Conservation (phyloP, 805 yeast genomes). For the Lipomyces orientalis region DNA sequence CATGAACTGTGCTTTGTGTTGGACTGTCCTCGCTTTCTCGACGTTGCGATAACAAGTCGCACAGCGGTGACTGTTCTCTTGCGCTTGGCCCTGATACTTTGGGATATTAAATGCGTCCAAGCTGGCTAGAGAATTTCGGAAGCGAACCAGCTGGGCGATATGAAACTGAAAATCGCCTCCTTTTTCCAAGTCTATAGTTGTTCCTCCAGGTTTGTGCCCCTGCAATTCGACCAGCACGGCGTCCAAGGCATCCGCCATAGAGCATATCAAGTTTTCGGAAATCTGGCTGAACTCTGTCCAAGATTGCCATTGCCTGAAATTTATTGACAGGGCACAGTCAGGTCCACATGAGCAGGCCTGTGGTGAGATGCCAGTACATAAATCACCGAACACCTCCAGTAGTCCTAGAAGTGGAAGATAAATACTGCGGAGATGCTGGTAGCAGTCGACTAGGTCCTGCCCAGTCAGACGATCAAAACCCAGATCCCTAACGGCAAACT, state of each 20-base stretch:
- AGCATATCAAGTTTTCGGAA: background rate
- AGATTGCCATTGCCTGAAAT: background rate
- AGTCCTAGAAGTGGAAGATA: constrained; percentile 1
- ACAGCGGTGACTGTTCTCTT: background rate
- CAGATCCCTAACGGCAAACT: too few relatives aligned
- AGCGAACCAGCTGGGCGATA: too few relatives aligned
- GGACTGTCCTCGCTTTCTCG: background rate
- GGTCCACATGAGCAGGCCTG: background rate
- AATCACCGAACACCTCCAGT: background rate
- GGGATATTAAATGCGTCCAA: background rate
- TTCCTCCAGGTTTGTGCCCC: background rate
- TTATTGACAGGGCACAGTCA: background rate
- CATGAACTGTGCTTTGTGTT: background rate
- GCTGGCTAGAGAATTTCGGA: too few relatives aligned
- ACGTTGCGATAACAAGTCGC: background rate
- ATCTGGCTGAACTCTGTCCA: background rate
- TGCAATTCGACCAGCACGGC: background rate
- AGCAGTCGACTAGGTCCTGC: background rate
- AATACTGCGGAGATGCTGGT: constrained; percentile 1
- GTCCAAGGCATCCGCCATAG: background rate
- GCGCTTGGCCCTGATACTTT: background rate
- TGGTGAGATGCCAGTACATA: background rate
- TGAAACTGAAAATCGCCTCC: too few relatives aligned
- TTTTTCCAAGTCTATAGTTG: background rate
- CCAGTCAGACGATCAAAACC: background rate